Percentiles rank a stretch among this genome's conserved stretches.
Conservation (phyloP, 352 stramenopile genomes). For the Globisporangium sylvaticum region DNA sequence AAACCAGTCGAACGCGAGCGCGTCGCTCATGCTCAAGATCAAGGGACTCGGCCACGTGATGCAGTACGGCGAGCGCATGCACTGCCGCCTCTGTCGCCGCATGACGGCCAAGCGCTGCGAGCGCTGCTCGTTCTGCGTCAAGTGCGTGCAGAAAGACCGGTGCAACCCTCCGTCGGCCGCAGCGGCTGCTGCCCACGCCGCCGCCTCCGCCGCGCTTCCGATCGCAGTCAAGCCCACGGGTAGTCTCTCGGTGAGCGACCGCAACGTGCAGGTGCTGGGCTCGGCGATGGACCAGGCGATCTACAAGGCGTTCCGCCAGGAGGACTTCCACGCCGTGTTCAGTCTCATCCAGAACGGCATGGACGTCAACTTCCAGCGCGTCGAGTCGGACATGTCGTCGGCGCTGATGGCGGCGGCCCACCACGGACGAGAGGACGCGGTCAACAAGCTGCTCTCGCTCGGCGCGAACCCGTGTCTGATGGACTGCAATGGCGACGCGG, state of each 20-base stretch:
- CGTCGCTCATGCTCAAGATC: conserved; percentile 74
- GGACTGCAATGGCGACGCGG: conserved; percentile 49
- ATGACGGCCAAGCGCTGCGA: conserved; percentile 79
- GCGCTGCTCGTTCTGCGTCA: conserved; percentile 60
- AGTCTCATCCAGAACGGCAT: conserved; percentile 78
- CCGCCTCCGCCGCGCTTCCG: neutral
- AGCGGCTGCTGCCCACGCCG: neutral
- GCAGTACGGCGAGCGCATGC: conserved; percentile 62
- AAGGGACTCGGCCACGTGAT: conserved; percentile 61
- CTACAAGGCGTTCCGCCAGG: conserved; percentile 69
- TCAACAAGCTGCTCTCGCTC: conserved; percentile 54
- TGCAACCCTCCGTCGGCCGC: conserved; percentile 30
- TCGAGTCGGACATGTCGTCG: conserved; percentile 71
- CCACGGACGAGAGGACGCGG: conserved; percentile 74
- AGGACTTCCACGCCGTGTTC: conserved; percentile 81
- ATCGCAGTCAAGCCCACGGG: conserved; percentile 13
- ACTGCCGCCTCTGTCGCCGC: conserved; percentile 61
- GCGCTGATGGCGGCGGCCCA: conserved; percentile 77
- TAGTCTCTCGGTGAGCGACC: conserved; percentile 60
- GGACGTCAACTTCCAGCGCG: conserved; percentile 83
- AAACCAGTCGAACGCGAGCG: conserved; percentile 55
- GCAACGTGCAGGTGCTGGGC: conserved; percentile 73
- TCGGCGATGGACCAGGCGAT: conserved; percentile 83
- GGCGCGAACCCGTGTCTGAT: conserved; percentile 60
- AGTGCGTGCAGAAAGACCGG: conserved; percentile 67